A percentile compares a stretch with the other conserved stretches of the same genome.
phyloP scores from a whole-genome alignment of 192 early-diverging fungal genomes.

The Linnemannia exigua region DNA sequence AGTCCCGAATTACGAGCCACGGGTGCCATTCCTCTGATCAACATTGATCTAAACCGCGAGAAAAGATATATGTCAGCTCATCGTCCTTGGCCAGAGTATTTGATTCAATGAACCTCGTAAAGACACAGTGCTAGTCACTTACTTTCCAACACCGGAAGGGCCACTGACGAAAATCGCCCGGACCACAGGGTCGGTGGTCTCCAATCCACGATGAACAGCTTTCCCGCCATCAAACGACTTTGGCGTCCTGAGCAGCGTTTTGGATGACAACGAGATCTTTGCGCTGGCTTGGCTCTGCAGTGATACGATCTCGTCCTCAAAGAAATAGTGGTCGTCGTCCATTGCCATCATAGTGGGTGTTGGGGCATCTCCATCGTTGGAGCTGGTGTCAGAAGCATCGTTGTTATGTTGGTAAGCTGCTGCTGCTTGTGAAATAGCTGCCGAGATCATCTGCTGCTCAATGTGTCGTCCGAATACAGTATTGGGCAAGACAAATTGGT shows the following conservation, averaged over 20 bases:
- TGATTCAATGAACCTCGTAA: not conserved
- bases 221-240: constrained; percentile 51
- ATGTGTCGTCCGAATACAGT: constrained; percentile 30
- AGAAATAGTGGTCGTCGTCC: constrained; percentile 41
- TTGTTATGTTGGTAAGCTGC: constrained; percentile 39
- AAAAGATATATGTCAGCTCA: not conserved
- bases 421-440: constrained; percentile 41
- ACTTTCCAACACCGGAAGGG: constrained; percentile 53
- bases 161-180: constrained; percentile 55
- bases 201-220: constrained; percentile 18
- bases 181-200: constrained; percentile 30
- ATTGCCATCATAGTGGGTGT: not conserved
- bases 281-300: constrained; percentile 18
- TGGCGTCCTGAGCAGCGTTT: constrained; percentile 32
- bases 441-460: constrained; percentile 53
- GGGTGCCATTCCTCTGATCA: constrained; percentile 43
- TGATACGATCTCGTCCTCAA: constrained; percentile 46
- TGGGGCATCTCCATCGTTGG: constrained; percentile 8
- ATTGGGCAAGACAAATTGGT: constrained; percentile 42
- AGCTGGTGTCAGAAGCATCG: not conserved
- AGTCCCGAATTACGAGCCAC: constrained; percentile 47
- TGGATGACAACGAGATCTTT: constrained; percentile 46
- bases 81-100: not conserved
- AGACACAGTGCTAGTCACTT: not conserved
- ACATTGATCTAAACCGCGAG: constrained; percentile 20